Evolutionary conservation across 257 asterid species (phyloP).

Genomic region (Capsicum baccatum): DNA sequence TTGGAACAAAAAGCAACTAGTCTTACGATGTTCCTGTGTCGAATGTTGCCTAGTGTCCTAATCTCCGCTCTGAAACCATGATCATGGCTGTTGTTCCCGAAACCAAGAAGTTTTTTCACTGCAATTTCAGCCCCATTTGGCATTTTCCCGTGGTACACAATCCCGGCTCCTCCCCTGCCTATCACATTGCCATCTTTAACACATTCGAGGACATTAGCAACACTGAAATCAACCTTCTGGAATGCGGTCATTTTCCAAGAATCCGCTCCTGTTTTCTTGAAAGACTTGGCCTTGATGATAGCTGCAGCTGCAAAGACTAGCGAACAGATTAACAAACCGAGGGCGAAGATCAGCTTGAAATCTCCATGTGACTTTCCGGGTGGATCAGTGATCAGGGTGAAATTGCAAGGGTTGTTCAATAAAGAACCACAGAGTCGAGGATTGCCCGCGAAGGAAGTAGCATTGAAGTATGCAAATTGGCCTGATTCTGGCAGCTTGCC

Average conservation of each 20-base stretch:
- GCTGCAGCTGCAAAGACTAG: conserved; percentile 74
- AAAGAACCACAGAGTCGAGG: conserved; percentile 76
- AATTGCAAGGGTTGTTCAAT: conserved; percentile 71
- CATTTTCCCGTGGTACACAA: conserved; percentile 85
- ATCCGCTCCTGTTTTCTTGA: conserved; percentile 57
- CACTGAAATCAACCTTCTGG: conserved; percentile 75
- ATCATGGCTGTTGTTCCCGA: conserved; percentile 65
- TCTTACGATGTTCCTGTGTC: conserved; percentile 84
- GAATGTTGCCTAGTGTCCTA: conserved; percentile 78
- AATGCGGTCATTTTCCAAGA: conserved; percentile 92
- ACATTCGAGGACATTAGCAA: conserved; percentile 74
- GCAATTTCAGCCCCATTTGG: conserved; percentile 81
- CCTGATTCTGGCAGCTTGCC: conserved; percentile 88
- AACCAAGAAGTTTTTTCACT: conserved; percentile 74
- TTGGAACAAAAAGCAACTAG: conserved; percentile 83
- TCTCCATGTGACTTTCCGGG: conserved; percentile 51
- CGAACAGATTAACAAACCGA: conserved; percentile 74
- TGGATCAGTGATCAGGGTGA: conserved; percentile 31
- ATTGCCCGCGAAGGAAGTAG: conserved; percentile 74
- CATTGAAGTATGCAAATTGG: conserved; percentile 78
- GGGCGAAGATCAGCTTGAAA: conserved; percentile 79
- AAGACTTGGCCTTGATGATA: conserved; percentile 73
- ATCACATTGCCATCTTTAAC: conserved; percentile 88
- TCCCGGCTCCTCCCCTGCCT: conserved; percentile 95
- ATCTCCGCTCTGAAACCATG: conserved; percentile 92